Conservation (phyloP, 2,329 filamentous ascomycete species). For the Microcyclosporella mali region DNA sequence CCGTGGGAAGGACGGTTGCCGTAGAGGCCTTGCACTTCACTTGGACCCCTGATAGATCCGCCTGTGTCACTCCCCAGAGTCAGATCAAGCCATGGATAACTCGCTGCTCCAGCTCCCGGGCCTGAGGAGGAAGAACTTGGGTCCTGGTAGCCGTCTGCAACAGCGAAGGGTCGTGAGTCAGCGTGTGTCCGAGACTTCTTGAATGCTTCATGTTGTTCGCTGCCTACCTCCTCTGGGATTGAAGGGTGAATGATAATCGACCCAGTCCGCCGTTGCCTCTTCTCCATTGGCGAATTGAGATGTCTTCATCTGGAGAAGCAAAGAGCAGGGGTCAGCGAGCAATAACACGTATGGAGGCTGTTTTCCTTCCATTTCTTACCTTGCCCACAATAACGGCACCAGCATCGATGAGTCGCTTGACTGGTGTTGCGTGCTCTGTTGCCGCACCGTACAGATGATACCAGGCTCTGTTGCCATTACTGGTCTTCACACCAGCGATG, state of each 20-base stretch:
- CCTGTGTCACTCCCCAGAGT: conserved; percentile 47
- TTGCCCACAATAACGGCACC: conserved; percentile 50
- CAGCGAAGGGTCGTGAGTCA: too few relatives aligned
- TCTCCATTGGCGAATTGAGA: conserved; percentile 41
- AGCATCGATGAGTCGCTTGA: conserved; percentile 52
- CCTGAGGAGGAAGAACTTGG: conserved; percentile 44
- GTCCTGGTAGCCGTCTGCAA: conserved; percentile 26
- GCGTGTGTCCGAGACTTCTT: background rate
- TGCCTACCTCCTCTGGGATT: too few relatives aligned
- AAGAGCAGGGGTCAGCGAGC: too few relatives aligned
- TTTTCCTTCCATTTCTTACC: too few relatives aligned
- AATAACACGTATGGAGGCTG: too few relatives aligned
- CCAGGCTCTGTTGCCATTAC: conserved; percentile 55
- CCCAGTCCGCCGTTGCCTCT: conserved; percentile 45
- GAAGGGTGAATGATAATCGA: conserved; percentile 38
- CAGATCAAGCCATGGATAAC: conserved; percentile 47
- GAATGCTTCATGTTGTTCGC: too few relatives aligned
- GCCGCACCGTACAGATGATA: conserved; percentile 46
- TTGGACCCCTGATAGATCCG: conserved; percentile 45
- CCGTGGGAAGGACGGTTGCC: conserved; percentile 47
- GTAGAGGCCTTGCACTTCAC: conserved; percentile 45
- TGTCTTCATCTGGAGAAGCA: conserved; percentile 39
- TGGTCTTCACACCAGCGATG: conserved; percentile 51
- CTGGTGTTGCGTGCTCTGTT: conserved; percentile 43
- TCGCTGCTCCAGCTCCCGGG: conserved; percentile 41